Percentiles rank a stretch among this genome's conserved stretches.
phyloP scores from a whole-genome alignment of 1,284 basidiomycete species.

The Farysia itapuensis region DNA sequence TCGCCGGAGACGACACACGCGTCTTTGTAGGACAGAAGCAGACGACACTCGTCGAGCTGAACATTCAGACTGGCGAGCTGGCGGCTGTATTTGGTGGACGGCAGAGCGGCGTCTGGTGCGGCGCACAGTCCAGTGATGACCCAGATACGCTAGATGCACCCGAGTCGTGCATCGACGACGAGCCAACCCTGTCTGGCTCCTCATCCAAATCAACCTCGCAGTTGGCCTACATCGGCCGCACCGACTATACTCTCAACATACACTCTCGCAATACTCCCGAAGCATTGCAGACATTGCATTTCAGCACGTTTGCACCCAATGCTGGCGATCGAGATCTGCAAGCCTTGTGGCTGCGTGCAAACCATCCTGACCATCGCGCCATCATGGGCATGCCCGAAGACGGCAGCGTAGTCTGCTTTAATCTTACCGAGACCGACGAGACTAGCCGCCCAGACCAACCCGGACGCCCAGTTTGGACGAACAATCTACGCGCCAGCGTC shows the following conservation, averaged over 20 bases:
- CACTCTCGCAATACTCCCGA: conserved; percentile 47
- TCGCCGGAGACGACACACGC: conserved; percentile 70
- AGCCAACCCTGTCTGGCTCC: conserved; percentile 21
- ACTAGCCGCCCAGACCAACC: conserved; percentile 1
- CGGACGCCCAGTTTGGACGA: conserved; percentile 29
- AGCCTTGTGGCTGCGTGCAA: conserved; percentile 40
- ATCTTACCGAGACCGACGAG: conserved; percentile 21
- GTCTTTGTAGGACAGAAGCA: conserved; percentile 84
- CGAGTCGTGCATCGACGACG: conserved; percentile 36
- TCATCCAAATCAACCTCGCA: conserved; percentile 25
- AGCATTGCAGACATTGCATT: conserved; percentile 51
- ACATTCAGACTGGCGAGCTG: conserved; percentile 78
- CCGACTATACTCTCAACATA: conserved; percentile 58
- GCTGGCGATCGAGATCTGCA: conserved; percentile 52
- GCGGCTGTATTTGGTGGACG: conserved; percentile 71
- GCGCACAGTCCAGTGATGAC: conserved; percentile 22
- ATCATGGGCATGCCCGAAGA: conserved; percentile 54
- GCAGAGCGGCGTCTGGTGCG: conserved; percentile 31
- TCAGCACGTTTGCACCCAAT: conserved; percentile 55
- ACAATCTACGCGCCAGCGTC: conserved; percentile 31
- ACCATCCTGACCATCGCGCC: conserved; percentile 39
- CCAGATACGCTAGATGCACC: neutral
- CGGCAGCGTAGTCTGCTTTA: conserved; percentile 52
- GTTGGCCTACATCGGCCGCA: conserved; percentile 48
- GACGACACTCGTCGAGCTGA: conserved; percentile 75